Base-by-base conservation (phyloP, 257 asterid species). In the Lycium barbarum region DNA sequence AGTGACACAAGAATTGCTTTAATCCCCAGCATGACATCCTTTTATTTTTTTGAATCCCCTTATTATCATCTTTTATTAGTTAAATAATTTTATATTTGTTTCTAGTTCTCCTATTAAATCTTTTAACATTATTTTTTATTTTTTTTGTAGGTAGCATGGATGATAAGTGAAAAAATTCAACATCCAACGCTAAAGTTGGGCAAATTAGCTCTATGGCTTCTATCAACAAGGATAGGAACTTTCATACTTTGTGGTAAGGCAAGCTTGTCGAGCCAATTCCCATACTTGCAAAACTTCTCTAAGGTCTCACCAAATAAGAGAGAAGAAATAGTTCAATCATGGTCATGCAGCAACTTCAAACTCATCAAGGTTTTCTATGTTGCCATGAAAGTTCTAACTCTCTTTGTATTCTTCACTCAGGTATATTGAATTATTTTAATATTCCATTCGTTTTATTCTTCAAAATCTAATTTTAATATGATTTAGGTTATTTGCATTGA, bases 201-300 rank as follows among this genome's bases (percentile, higher is more conserved):
- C 84, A 83, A 22, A 38, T 3, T 91, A 45, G 88, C 91, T 4
- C 63, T 94, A 76, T 88, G 90, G 90, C 5, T 89, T 72, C 88
- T 94, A 7, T 92, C 98, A 26, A 92, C 97, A 59, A 65, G 93
- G 85, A 79, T 92, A 1, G 98, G 97, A n/a, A 94, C 97, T 0
- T 87, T 93, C 15, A 57, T 91, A 2, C 63, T 93, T 7, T 89
- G 98, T 84, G 98, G 97, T 36, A 79, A 82, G n/a, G 84, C 86
- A 63, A 89, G 96, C 43, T 67, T 94, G 84, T 90, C 95, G 2
- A 10, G 49, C 26, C 55, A 88, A 0, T 94, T 91, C 38, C 98
- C 98, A 17, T 93, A 89, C 54, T 78, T 93, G 47, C 91, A 73
- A 84, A 93, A 81, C 38, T 94, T 94, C 33, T 91, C 98, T 0